phyloP scores from a whole-genome alignment of 2,329 filamentous ascomycete genomes.

The Nannizzia gypsea region DNA sequence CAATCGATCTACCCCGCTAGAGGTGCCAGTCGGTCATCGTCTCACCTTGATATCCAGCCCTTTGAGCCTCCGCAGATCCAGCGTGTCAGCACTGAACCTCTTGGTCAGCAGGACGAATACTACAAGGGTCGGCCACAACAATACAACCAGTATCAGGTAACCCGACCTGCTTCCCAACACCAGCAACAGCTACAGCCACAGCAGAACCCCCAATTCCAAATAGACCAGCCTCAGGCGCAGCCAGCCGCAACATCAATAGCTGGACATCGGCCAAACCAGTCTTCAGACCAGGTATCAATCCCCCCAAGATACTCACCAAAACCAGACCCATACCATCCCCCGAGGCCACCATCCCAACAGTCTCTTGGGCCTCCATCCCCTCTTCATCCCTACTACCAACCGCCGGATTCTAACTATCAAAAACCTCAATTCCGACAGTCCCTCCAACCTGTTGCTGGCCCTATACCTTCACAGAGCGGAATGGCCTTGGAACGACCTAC shows the following conservation, averaged over 20 bases:
- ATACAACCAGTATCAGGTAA: slow-evolving; percentile 13
- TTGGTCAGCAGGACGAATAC: slow-evolving; percentile 12
- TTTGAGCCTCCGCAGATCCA: slow-evolving; percentile 15
- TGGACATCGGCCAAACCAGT: slow-evolving; percentile 10
- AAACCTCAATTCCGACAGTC: slow-evolving; percentile 14
- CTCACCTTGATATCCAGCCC: slow-evolving; percentile 12
- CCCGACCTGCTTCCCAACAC: slow-evolving; percentile 7
- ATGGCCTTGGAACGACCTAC: slow-evolving; percentile 14
- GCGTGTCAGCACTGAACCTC: slow-evolving; percentile 15
- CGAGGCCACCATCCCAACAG: slow-evolving; percentile 26
- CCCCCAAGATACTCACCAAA: slow-evolving; percentile 14
- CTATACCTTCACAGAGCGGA: slow-evolving; percentile 8
- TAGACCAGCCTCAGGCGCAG: slow-evolving; percentile 17
- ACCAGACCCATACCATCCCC: slow-evolving; percentile 18
- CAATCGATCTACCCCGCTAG: slow-evolving; percentile 13
- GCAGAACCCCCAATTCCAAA: slow-evolving; percentile 14
- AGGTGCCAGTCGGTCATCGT: slow-evolving; percentile 14
- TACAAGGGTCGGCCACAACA: slow-evolving; percentile 17
- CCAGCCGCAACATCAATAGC: slow-evolving; percentile 10
- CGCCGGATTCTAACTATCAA: slow-evolving; percentile 17
- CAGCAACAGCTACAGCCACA: slow-evolving; percentile 4
- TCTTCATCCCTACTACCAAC: slow-evolving; percentile 15
- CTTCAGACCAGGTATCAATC: slow-evolving; percentile 14
- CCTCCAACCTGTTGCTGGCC: slow-evolving; percentile 12
- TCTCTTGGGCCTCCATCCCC: slow-evolving; percentile 28